Base-by-base conservation (phyloP, 2,329 filamentous ascomycete genomes). In the Diaporthe caulivora region DNA sequence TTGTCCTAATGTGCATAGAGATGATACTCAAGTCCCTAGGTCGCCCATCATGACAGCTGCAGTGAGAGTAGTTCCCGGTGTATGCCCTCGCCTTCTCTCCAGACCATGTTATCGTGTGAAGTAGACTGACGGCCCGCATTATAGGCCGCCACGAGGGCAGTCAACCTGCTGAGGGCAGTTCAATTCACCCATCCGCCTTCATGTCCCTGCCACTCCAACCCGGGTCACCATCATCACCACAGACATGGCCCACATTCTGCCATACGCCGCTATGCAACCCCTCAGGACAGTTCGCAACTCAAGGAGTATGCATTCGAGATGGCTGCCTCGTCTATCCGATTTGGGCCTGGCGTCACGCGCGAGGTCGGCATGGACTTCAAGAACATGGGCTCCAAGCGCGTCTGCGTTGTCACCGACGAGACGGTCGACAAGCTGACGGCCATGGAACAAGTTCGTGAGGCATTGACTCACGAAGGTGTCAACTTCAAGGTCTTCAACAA, bases 281-380 rank as follows among this genome's bases (percentile, higher is more conserved):
- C 95, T 0, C 85, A 93, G 37, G 92, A 95, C 79, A 84, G 88
- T 11, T 88, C 90, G 2, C 89, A 91, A 76, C 90, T 95, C 80
- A 98, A 97, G 82, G 97, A 99, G 82, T 99, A 99, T 85, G 97
- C 97, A 18, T 99, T 99, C 81, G 97, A 99, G 83, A 97, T 99
- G 96, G 97, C 97, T 0, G 95, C 97, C 1, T 97, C 94, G 1
- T 94, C 93, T 37, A 98, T 99, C 80, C 92, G 97, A 17, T 99
- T 98, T 79, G 97, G 97, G 0, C 94, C 95, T 0, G 97, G 97
- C 8, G 94, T 93, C 72, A 99, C 97, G 31, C 94, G 95, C 83
- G 97, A 99, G 83, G 95, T 99, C 26, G 97, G 97, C 76, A 98
- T 98, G 97, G 97, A 99, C 83, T 92, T 98, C 78, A 93, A 92